Conservation (phyloP, 352 stramenopile genomes). For the Globisporangium takayamanum region DNA sequence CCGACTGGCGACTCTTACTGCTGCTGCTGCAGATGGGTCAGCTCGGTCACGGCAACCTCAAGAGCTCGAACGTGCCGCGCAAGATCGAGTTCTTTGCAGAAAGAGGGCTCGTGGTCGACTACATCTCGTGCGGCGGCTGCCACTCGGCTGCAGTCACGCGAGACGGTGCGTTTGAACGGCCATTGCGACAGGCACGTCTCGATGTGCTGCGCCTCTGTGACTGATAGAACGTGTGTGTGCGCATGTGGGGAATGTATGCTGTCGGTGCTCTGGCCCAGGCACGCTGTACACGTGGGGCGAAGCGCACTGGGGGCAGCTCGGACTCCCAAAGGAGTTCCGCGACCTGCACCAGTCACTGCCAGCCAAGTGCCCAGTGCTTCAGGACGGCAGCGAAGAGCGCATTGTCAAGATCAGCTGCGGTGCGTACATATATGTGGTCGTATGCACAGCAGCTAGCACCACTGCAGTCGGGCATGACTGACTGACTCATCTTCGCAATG, state of each 20-base stretch:
- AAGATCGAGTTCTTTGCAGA: constrained; percentile 61
- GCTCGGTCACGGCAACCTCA: constrained; percentile 68
- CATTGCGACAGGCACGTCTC: not conserved
- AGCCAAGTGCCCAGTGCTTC: constrained; percentile 51
- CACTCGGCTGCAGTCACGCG: constrained; percentile 71
- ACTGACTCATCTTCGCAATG: not conserved
- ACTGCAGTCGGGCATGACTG: too few relatives aligned
- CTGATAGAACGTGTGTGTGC: not conserved
- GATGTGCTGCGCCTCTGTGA: not conserved
- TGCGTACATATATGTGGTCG: constrained; percentile 2
- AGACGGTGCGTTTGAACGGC: constrained; percentile 27
- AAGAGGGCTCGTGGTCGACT: constrained; percentile 42
- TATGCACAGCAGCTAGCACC: too few relatives aligned
- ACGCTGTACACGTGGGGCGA: constrained; percentile 82
- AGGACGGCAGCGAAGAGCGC: constrained; percentile 36
- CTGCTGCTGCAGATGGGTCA: constrained; percentile 53
- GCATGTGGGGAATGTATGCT: not conserved
- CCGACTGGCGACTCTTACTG: not conserved
- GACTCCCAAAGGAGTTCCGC: constrained; percentile 56
- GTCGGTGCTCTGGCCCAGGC: constrained; percentile 13
- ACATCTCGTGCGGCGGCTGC: constrained; percentile 77
- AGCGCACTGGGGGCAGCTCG: constrained; percentile 75
- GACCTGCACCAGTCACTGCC: constrained; percentile 58
- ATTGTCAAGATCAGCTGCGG: constrained; percentile 79
- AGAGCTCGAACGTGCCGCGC: constrained; percentile 54